Base-by-base conservation (phyloP, 164 flowering plant species). In the Berberis thunbergii region DNA sequence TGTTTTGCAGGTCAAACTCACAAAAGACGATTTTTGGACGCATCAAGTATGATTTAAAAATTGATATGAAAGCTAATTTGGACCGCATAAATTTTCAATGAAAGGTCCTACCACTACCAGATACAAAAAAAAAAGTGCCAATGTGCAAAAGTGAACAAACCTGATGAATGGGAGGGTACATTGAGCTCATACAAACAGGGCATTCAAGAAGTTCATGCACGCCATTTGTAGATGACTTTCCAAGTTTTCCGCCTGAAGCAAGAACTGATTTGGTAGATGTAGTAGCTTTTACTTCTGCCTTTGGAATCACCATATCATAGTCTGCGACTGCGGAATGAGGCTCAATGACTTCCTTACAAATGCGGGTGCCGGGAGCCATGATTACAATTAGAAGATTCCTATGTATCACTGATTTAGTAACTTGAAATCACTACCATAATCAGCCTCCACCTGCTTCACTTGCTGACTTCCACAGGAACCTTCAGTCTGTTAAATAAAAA, bases 91-190 rank as follows among this genome's bases (percentile, higher is more conserved):
- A 26, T 26, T 26, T 26, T 26, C 26, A 26, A 26, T 26, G 26
- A 26, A 26, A 26, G 26, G 26, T 26, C 26, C 26, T 26, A 26
- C 26, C 26, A 26, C 26, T 26, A 26, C 26, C 26, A 26, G 26
- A 26, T 26, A 26, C 26, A 26, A 26, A 26, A 26, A 26, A 26
- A 26, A 26, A 26, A 26, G 26, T 26, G 26, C 26, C 26, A 26
- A 26, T 26, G 0, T 0, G 26, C 26, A 44, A 58, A 41, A 13
- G 40, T 62, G 57, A 64, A 67, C 65, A 58, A 65, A 88, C 91
- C 96, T 86, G 91, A 69, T 83, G 84, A 70, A 88, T 83, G 43
- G 91, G 91, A 65, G 89, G 89, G 73, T 83, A 86, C 89, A 86
- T 84, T 59, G 76, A 78, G 71, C 59, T 72, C 64, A 74, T 75